phyloP scores from a whole-genome alignment of 164 flowering plant species.

The Dillenia suffruticosa region DNA sequence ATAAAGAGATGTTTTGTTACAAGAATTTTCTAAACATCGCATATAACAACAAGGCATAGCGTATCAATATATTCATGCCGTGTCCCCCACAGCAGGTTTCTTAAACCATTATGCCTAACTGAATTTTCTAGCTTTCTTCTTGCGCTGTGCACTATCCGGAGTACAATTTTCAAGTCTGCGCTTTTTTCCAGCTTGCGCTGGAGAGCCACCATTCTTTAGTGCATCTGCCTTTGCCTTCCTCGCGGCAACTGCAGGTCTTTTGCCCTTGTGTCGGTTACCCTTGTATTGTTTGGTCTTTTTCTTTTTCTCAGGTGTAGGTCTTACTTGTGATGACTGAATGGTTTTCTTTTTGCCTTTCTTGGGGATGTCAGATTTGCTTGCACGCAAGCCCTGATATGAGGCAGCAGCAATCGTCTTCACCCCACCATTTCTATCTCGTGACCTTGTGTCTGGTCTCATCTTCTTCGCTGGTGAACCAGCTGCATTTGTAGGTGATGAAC shows the following conservation, averaged over 20 bases:
- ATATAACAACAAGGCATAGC: no score
- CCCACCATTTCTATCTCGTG: conserved; percentile 11
- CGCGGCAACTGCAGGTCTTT: conserved; percentile 86
- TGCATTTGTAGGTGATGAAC: conserved; percentile 7
- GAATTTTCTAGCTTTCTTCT: conserved; percentile 41
- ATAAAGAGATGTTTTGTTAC: no score
- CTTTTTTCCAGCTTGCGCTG: conserved; percentile 37
- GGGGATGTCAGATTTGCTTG: conserved; percentile 57
- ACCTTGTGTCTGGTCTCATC: conserved; percentile 23
- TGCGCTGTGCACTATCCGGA: conserved; percentile 38
- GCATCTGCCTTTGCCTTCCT: conserved; percentile 56
- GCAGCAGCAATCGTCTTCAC: conserved; percentile 18
- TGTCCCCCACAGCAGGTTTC: no score
- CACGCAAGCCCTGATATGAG: conserved; percentile 80
- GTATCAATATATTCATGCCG: no score
- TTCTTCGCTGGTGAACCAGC: conserved; percentile 36
- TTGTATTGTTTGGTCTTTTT: not conserved
- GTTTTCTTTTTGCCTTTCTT: conserved; percentile 34
- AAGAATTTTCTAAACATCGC: no score
- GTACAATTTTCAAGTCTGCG: conserved; percentile 55
- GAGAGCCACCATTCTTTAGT: conserved; percentile 19
- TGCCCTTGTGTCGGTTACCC: conserved; percentile 18
- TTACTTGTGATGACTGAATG: conserved; percentile 10
- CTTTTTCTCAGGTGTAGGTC: conserved; percentile 4
- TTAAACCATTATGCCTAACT: conserved; percentile 12